Conservation (phyloP, 2,329 filamentous ascomycete genomes). For the Bipolaris zeicola region DNA sequence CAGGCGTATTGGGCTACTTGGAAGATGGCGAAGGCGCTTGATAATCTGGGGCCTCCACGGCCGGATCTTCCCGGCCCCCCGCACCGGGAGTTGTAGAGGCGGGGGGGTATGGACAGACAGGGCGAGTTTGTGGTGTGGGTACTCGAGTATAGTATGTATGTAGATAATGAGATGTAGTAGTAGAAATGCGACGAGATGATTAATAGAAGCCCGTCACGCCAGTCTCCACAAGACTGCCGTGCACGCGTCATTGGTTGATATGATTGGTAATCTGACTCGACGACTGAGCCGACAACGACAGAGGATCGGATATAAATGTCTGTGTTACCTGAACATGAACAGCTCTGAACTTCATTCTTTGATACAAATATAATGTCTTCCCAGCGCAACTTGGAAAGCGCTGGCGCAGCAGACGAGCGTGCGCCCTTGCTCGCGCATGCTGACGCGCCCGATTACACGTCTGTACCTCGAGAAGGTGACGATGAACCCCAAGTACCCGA, state of each 20-base stretch:
- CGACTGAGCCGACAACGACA: neutral
- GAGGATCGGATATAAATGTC: neutral
- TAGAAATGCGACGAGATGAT: too few species aligned
- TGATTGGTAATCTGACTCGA: neutral
- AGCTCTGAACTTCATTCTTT: neutral
- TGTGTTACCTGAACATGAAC: too few species aligned
- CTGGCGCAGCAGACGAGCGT: slow-evolving; percentile 20
- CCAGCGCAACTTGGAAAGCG: slow-evolving; percentile 18
- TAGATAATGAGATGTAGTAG: too few species aligned
- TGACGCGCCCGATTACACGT: slow-evolving; percentile 2
- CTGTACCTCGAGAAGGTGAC: slow-evolving; percentile 10
- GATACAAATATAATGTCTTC: slow-evolving; percentile 11
- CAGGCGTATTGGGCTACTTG: too few species aligned
- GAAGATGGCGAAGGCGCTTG: too few species aligned
- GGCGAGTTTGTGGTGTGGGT: too few species aligned
- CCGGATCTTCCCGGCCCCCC: too few species aligned
- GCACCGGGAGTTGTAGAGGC: too few species aligned
- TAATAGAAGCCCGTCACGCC: too few species aligned
- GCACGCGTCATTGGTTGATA: neutral
- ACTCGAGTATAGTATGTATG: too few species aligned
- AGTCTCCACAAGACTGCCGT: neutral
- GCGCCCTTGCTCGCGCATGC: slow-evolving; percentile 27
- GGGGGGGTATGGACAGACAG: too few species aligned
- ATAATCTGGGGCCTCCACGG: too few species aligned
- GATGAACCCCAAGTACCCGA: slow-evolving; percentile 16